Evolutionary conservation across 768 basidiomycete genomes (phyloP).

Genomic region (Lyophyllum atratum): DNA sequence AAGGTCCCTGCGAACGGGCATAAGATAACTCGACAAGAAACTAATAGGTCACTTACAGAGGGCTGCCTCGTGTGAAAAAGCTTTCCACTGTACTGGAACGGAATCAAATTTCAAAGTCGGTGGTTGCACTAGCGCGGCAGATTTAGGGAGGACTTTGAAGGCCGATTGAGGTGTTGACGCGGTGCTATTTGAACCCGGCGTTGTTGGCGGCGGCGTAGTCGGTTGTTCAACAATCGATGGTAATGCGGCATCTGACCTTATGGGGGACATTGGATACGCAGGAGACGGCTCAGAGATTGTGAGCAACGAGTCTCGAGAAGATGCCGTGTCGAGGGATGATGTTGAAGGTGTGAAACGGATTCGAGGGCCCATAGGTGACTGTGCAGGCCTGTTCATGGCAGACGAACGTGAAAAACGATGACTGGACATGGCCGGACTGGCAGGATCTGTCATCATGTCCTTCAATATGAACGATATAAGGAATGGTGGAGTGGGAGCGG

Average conservation of each 20-base stretch:
- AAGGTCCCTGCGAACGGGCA: conserved; percentile 48
- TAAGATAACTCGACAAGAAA: not conserved
- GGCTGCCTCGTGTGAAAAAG: conserved; percentile 70
- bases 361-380: conserved; percentile 24
- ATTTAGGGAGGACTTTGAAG: conserved; percentile 19
- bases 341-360: conserved; percentile 13
- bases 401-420: conserved; percentile 16
- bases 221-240: conserved; percentile 14
- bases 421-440: too few species aligned
- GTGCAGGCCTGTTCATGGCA: conserved; percentile 16
- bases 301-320: conserved; percentile 18
- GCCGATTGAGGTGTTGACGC: not conserved
- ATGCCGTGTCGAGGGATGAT: conserved; percentile 6
- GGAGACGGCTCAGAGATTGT: conserved; percentile 14
- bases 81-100: conserved; percentile 62
- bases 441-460: conserved; percentile 29
- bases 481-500: not conserved
- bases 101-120: conserved; percentile 59
- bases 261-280: conserved; percentile 16
- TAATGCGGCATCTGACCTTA: conserved; percentile 11
- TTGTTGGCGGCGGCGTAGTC: conserved; percentile 6
- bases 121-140: conserved; percentile 45
- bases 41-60: conserved; percentile 39
- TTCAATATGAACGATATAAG: not conserved
- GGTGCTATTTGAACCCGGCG: not conserved